Conservation (phyloP, 1,284 basidiomycete genomes). For the Cryptococcus sp. region DNA sequence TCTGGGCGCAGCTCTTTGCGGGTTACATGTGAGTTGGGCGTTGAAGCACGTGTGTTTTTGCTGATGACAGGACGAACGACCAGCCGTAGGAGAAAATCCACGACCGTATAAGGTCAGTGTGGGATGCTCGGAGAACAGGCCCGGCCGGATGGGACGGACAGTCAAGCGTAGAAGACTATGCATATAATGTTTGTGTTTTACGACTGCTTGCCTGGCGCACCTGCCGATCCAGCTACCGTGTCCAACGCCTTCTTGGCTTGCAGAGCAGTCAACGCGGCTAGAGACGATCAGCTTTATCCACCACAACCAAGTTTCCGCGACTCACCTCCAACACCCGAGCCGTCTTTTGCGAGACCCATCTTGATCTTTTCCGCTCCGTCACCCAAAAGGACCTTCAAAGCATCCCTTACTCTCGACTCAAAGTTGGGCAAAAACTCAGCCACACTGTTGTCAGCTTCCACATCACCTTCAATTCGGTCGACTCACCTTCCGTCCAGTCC, state of each 20-base stretch:
- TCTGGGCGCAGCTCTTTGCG: conserved; percentile 22
- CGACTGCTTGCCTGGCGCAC: conserved; percentile 8
- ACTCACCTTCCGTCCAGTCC: conserved; percentile 82
- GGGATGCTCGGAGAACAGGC: too few relatives aligned
- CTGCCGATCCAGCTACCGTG: conserved; percentile 1
- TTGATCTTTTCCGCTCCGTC: conserved; percentile 70
- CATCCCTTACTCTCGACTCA: conserved; percentile 65
- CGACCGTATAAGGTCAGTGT: too few relatives aligned
- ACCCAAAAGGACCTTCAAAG: conserved; percentile 71
- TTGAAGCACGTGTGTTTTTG: not conserved
- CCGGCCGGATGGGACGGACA: too few relatives aligned
- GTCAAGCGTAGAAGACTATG: too few relatives aligned
- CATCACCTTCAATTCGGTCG: not conserved
- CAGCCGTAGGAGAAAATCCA: too few relatives aligned
- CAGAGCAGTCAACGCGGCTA: conserved; percentile 45
- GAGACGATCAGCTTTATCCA: conserved; percentile 5
- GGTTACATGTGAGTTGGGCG: conserved; percentile 20
- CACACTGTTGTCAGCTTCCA: conserved; percentile 52
- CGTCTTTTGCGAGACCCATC: conserved; percentile 92
- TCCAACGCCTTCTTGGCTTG: conserved; percentile 47
- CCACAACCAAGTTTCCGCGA: conserved; percentile 1
- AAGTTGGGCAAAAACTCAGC: conserved; percentile 88
- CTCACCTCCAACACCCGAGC: conserved; percentile 91
- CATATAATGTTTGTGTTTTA: too few relatives aligned
- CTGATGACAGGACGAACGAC: not conserved